Conservation (phyloP, 305 asterid genomes). For the Solanum hybrid region DNA sequence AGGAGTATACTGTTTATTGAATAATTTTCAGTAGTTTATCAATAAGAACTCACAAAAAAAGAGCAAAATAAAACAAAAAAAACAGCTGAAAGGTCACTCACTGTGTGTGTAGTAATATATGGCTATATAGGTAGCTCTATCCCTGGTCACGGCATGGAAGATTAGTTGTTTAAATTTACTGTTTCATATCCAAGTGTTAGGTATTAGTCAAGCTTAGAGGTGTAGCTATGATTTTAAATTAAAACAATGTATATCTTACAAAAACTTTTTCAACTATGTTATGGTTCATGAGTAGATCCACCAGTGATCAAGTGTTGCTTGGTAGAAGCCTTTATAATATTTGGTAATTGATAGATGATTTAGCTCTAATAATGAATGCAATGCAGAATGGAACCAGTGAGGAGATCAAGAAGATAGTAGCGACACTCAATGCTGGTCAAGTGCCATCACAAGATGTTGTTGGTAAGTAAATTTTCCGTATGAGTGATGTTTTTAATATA, state of each 20-base stretch:
- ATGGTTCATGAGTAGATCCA: neutral
- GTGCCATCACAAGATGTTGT: constrained; percentile 87
- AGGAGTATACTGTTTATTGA: neutral
- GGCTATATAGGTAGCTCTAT: neutral
- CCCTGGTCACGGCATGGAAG: too few relatives aligned
- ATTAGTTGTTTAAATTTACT: neutral
- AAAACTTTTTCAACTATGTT: neutral
- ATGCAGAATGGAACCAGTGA: constrained; percentile 82
- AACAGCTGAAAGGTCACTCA: neutral
- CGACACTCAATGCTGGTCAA: constrained; percentile 67
- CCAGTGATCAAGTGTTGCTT: neutral
- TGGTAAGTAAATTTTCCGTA: constrained; percentile 39
- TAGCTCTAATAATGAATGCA: neutral
- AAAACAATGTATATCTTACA: neutral
- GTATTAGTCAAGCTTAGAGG: neutral
- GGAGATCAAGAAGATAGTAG: constrained; percentile 84
- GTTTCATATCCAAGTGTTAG: neutral
- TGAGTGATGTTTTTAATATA: neutral
- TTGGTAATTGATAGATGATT: neutral
- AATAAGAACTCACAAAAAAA: neutral
- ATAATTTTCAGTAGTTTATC: neutral
- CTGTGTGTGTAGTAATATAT: neutral
- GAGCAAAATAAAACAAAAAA: neutral
- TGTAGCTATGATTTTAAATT: neutral
- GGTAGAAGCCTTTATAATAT: neutral